Conservation (phyloP, 495 filamentous ascomycete species). For the Xylaria curta region DNA sequence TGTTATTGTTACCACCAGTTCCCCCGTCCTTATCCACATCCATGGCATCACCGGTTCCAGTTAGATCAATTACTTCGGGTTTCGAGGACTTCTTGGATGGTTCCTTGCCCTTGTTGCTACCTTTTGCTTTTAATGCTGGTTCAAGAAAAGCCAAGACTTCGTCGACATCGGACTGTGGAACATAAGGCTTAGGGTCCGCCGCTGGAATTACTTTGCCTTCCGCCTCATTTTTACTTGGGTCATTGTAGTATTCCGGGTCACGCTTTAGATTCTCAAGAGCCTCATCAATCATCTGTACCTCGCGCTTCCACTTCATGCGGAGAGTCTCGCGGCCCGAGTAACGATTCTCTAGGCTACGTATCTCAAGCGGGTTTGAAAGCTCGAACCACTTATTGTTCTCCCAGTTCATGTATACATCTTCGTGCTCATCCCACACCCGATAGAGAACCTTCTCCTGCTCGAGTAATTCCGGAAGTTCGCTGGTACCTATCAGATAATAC, state of each 20-base stretch:
- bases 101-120: not conserved
- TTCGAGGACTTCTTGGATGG: not conserved
- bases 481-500: not conserved
- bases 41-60: not conserved
- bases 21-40: not conserved
- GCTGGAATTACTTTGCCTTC: constrained; percentile 6
- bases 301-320: not conserved
- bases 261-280: not conserved
- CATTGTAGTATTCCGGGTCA: not conserved
- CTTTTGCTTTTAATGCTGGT: not conserved
- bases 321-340: not conserved
- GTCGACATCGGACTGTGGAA: not conserved
- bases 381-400: constrained; percentile 29
- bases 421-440: constrained; percentile 20
- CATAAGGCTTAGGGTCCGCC: not conserved
- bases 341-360: not conserved
- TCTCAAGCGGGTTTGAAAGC: not conserved
- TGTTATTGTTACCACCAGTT: not conserved
- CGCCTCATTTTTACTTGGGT: not conserved
- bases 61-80: not conserved
- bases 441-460: constrained; percentile 4
- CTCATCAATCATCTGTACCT: constrained; percentile 2
- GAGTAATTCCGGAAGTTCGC: constrained; percentile 4
- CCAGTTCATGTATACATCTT: constrained; percentile 31
- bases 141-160: not conserved